Base-by-base conservation (phyloP, 495 filamentous ascomycete species). In the Copromyces sp. region DNA sequence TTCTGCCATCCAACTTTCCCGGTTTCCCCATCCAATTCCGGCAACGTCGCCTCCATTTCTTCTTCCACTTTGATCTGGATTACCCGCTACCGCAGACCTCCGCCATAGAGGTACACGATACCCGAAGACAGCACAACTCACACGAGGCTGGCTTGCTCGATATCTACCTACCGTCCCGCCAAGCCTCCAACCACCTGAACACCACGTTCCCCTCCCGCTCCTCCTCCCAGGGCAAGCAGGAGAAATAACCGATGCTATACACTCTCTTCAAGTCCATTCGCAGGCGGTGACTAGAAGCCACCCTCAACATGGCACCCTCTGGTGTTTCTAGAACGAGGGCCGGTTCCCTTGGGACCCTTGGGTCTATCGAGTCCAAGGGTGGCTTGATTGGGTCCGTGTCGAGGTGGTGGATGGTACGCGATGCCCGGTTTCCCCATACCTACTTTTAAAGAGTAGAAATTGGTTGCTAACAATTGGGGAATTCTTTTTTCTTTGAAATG, bases 331-430 rank as follows among this genome's bases (percentile, higher is more conserved):
- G n/a, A 9, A 65, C 79, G 44, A 78, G 77, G 72, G 73, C 73
- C 45, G 71, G 39, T 42, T 72, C 74, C 61, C 38, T 29, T 2
- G n/a, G 53, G 16, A 38, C 37, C 47, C 38, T 29, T 1, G n/a
- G 53, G 16, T 42, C 37, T 2, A 75, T 65, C 69, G 72, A 61
- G 45, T 41, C 42, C 69, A 74, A 39, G 73, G 68, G 71, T 59
- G 53, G 73, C 69, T 68, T 80, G 32, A 24, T 85, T 45, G 81
- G 78, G 16, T 84, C 84, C 17, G 69, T 86, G 20, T 80, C 83
- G 38, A 81, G 86, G 72, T 86, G 88, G 75, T 89, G 87, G 87
- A 77, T 77, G 69, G 83, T 81, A 81, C 44, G 73, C 24, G 24
- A 24, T 24, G 24, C 24, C 24, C 24, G 24, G 24, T 24, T 24